Evolutionary conservation across 2,329 filamentous ascomycete genomes (phyloP), one percentile per base, ranked within the genome.

Genomic region (Colletotrichum euphorbiae): DNA sequence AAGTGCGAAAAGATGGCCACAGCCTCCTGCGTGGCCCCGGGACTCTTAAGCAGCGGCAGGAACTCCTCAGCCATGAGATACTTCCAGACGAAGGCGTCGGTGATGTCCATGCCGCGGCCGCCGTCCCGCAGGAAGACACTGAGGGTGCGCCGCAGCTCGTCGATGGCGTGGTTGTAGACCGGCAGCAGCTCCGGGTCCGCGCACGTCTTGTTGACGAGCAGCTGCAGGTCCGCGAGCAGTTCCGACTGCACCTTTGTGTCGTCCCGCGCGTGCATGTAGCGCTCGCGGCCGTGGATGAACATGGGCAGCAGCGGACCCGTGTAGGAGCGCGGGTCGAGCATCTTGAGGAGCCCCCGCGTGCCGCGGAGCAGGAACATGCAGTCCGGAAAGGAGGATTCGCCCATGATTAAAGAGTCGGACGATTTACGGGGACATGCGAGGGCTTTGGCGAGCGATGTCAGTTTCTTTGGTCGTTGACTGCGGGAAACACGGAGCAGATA

Each of bases 51-150:
- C 21, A 82, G 72, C 15, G 77, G 74, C 9, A 82, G 67, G 21
- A 80, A 78, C 4, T 77, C 77, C 59, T 79, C 75, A 3, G 76
- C 73, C 9, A 80, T 73, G 28, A 69, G 60, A 71, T 79, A 81
- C 52, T 81, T 74, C 80, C 80, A 82, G 5, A 79, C 72, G 61
- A 82, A 81, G 2, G 80, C 73, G 62, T 82, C 81, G 2, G 75
- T 73, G 21, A 77, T 72, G 55, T 83, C 81, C 12, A 77, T 72
- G 8, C 66, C 68, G 12, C 68, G 28, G n/a, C 66, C 66, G 21
- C 66, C 67, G 38, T 69, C 65, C 67, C 58, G 61, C 19, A 70
- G 31, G n/a, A 72, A 64, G 36, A 69, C 33, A 58, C 56, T 63
- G 40, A 73, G 67, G 33, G 68, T 62, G 46, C 67, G 67, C 24